phyloP scores from a whole-genome alignment of 257 asterid genomes.

The Euphrasia confusa region DNA sequence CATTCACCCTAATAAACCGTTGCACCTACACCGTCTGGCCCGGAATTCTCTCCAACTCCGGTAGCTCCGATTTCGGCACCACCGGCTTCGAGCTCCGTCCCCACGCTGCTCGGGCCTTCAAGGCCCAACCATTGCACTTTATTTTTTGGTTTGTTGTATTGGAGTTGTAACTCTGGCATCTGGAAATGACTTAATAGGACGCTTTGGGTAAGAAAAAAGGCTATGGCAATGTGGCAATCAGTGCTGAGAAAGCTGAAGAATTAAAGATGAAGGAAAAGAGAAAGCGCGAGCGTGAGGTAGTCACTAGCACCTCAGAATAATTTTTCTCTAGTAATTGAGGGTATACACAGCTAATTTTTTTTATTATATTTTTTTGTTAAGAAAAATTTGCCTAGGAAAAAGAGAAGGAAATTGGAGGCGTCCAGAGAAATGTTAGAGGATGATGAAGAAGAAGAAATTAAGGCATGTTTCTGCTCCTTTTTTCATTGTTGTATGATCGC shows the following conservation, averaged over 20 bases:
- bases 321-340: constrained; percentile 4
- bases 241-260: constrained; percentile 85
- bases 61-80: constrained; percentile 47
- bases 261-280: constrained; percentile 91
- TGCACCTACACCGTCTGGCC: constrained; percentile 78
- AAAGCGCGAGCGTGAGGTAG: constrained; percentile 84
- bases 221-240: constrained; percentile 49
- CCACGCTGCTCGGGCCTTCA: constrained; percentile 44
- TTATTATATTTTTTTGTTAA: constrained; percentile 15
- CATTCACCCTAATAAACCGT: constrained; percentile 48
- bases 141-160: no score
- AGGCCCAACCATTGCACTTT: constrained; percentile 37
- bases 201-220: constrained; percentile 46
- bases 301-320: constrained; percentile 12
- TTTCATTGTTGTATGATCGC: background rate
- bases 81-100: constrained; percentile 73
- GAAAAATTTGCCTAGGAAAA: constrained; percentile 80
- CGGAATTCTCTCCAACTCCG: constrained; percentile 72
- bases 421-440: constrained; percentile 88
- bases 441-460: constrained; percentile 40
- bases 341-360: constrained; percentile 3
- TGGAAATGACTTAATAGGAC: constrained; percentile 38
- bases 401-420: constrained; percentile 91
- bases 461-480: constrained; percentile 31
- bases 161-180: no score